A percentile compares a stretch with the other conserved stretches of the same genome.
These are phyloP conservation scores for Fragilaria crotonensis DNA, from an alignment of 108 stramenopile genomes.

Conservation along the genomic window DNA sequence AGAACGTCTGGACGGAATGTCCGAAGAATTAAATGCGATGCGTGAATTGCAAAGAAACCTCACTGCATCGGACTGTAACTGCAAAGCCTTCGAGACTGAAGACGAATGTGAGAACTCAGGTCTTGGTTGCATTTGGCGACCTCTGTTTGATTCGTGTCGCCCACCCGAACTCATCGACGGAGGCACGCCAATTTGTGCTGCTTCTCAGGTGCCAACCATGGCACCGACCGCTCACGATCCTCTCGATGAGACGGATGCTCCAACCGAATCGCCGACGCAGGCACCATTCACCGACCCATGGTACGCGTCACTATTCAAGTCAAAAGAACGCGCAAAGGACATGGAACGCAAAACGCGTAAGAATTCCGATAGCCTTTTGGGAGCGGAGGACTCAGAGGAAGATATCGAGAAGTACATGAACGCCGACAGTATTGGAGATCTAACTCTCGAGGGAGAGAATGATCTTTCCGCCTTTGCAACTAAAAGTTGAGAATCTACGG, in stretches of 20 bases:
- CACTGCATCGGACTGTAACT: constrained; percentile 40
- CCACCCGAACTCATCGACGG: constrained; percentile 53
- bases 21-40: constrained; percentile 29
- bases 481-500: too few relatives aligned
- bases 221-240: constrained; percentile 26
- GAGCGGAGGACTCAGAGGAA: background rate
- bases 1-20: constrained; percentile 52
- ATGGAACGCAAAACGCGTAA: background rate
- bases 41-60: constrained; percentile 25
- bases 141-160: constrained; percentile 35
- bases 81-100: constrained; percentile 36
- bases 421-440: background rate
- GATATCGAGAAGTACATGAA: background rate
- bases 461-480: too few relatives aligned
- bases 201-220: constrained; percentile 42
- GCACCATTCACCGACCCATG: constrained; percentile 10
- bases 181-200: constrained; percentile 41
- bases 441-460: background rate
- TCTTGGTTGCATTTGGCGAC: constrained; percentile 34
- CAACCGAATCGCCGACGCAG: constrained; percentile 20
- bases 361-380: background rate
- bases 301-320: constrained; percentile 5
- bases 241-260: constrained; percentile 24
- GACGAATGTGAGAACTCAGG: constrained; percentile 37
- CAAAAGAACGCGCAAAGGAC: constrained; percentile 1